A percentile compares a stretch with the other conserved stretches of the same genome.
Evolutionary conservation across 1,139 yeast species (phyloP).

Genomic region (Lodderomyces margitis): DNA sequence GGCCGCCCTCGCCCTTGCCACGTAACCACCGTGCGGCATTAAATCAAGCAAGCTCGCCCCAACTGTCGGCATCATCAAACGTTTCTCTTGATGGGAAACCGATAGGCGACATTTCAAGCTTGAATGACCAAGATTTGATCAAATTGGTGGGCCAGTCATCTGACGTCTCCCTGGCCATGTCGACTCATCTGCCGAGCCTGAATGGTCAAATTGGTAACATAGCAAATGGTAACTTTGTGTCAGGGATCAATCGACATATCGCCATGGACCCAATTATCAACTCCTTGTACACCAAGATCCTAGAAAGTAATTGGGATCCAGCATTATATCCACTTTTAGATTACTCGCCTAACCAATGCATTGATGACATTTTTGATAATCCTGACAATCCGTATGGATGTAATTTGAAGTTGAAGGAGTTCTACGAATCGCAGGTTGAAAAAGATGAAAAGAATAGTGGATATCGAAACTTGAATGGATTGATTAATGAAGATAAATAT

Average conservation of each 20-base stretch:
- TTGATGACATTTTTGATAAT: conserved; percentile 66
- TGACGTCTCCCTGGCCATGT: conserved; percentile 1
- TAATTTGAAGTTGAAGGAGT: conserved; percentile 33
- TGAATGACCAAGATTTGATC: conserved; percentile 5
- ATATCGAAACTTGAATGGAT: conserved; percentile 44
- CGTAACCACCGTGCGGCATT: background rate
- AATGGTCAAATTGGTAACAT: background rate
- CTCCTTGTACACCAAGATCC: conserved; percentile 56
- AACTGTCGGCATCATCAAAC: conserved; percentile 5
- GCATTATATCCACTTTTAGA: conserved; percentile 59
- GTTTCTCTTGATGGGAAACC: conserved; percentile 1
- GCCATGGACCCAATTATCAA: conserved; percentile 53
- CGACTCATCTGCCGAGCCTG: background rate
- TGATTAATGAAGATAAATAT: conserved; percentile 37
- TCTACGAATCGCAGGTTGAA: conserved; percentile 10
- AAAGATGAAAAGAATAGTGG: conserved; percentile 39
- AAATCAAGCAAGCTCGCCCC: background rate
- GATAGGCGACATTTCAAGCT: conserved; percentile 3
- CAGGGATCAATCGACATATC: conserved; percentile 13
- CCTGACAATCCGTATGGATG: conserved; percentile 64
- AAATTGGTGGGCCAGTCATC: conserved; percentile 5
- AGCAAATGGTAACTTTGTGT: background rate
- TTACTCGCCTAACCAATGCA: conserved; percentile 67
- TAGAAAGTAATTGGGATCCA: conserved; percentile 77
- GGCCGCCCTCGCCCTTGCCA: background rate